Evolutionary conservation across 2,329 filamentous ascomycete genomes (phyloP), one percentile per base, ranked within the genome.

Genomic region (Aspergillus sp.): DNA sequence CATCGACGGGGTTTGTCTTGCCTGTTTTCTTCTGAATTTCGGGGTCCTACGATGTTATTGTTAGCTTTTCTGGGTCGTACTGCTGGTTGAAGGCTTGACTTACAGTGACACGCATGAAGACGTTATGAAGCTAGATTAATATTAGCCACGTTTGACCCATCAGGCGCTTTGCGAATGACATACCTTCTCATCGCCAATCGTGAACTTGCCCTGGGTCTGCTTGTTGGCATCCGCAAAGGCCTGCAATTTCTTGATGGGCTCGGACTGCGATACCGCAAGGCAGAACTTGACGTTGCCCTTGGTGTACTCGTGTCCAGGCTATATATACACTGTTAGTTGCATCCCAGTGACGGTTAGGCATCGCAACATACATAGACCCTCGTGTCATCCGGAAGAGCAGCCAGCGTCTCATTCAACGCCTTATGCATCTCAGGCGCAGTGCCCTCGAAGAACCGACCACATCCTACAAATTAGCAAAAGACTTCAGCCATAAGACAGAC

Each of bases 291-390:
- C 91, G 70, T 99, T 99, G 52, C 89, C 84, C 76, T 95, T 96
- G n/a, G 95, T 99, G 78, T 99, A 99, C 75, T 98, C 95, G 69
- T 99, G 95, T 4, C 95, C 95, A 17, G 93, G 93, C 88, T 93
- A 64, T 40, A 21, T 11, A 64, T 40, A 21, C 6, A 50, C 2
- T 14, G 15, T 33, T 9, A 25, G 37, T 19, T 9, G n/a, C 39
- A 21, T 27, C 8, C 14, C 9, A 17, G 23, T n/a, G 12, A 17
- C 5, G n/a, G 15, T n/a, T n/a, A n/a, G 35, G 12, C 4, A 7
- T 37, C 5, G 35, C 14, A 31, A 80, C 87, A 71, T 76, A 93
- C 90, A 72, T 91, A 99, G 63, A 99, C 91, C 63, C 89, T 89
- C 1, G 95, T 98, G 67, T 98, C 92, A 66, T 96, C 89, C 0